phyloP scores from a whole-genome alignment of 441 rosid species.

The Arabidopsis hybrid region DNA sequence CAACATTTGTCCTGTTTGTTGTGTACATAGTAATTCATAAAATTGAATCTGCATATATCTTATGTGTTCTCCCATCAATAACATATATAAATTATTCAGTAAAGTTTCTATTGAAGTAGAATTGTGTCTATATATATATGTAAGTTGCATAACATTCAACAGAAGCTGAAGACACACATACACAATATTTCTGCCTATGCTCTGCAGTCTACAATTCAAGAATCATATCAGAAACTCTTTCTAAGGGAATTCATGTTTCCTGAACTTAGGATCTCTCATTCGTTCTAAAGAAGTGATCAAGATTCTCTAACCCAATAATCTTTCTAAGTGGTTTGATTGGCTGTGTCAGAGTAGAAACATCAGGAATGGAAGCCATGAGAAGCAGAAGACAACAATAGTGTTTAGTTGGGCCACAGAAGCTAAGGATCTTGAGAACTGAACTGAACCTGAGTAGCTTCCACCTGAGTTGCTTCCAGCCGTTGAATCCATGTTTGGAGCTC shows the following conservation, averaged over 20 bases:
- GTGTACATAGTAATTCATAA: conserved; percentile 40
- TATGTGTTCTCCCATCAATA: conserved; percentile 3
- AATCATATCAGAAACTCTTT: conserved; percentile 31
- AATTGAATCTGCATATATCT: conserved; percentile 8
- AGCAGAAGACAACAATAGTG: conserved; percentile 40
- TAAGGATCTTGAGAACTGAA: conserved; percentile 77
- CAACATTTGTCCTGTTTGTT: background rate
- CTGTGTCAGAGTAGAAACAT: conserved; percentile 49
- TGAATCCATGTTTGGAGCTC: conserved; percentile 55
- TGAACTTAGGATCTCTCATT: conserved; percentile 20
- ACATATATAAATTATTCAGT: conserved; percentile 9
- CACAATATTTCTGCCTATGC: conserved; percentile 28
- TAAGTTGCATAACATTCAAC: conserved; percentile 38
- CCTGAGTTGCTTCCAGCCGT: conserved; percentile 47
- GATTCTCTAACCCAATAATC: conserved; percentile 36
- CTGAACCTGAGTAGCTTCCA: conserved; percentile 86
- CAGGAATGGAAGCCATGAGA: conserved; percentile 52
- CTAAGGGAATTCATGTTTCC: conserved; percentile 23
- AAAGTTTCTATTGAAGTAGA: conserved; percentile 8
- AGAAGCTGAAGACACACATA: conserved; percentile 32
- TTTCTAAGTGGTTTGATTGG: conserved; percentile 31
- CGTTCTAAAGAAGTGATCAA: conserved; percentile 20
- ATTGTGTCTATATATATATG: conserved; percentile 24
- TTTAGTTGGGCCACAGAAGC: conserved; percentile 49
- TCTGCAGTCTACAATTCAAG: conserved; percentile 37